Percentiles rank a stretch among this genome's conserved stretches.
These are phyloP conservation scores for Nemophila menziesii DNA, from an alignment of 257 asterid species.

Conservation along the genomic window DNA sequence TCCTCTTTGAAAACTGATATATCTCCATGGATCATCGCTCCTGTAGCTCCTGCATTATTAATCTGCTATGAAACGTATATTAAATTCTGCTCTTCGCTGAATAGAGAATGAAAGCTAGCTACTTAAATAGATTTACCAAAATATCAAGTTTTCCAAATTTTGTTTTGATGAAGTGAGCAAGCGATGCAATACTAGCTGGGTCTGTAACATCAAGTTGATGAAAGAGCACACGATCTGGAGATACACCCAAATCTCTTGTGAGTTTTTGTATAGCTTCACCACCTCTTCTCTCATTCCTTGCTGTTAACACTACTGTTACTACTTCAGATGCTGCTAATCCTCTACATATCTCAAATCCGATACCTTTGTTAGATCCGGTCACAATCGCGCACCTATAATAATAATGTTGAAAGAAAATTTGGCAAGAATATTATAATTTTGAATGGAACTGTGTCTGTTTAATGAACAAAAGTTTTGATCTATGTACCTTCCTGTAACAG, in stretches of 20 bases:
- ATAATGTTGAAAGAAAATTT: too few species aligned
- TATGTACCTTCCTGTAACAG: too few species aligned
- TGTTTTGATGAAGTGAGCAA: constrained; percentile 22
- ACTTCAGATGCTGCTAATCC: constrained; percentile 33
- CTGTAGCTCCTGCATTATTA: neutral
- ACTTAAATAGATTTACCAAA: too few species aligned
- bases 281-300: constrained; percentile 34
- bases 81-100: too few species aligned
- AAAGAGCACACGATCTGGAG: constrained; percentile 20
- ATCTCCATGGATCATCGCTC: constrained; percentile 14
- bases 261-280: constrained; percentile 30
- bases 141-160: constrained; percentile 33
- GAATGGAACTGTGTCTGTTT: too few species aligned
- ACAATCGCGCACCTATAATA: too few species aligned
- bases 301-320: constrained; percentile 26
- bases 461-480: too few species aligned
- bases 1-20: constrained; percentile 3
- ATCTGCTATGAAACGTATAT: too few species aligned
- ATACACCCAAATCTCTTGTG: constrained; percentile 12
- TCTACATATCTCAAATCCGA: constrained; percentile 32
- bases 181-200: constrained; percentile 18
- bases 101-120: too few species aligned
- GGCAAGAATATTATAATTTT: too few species aligned
- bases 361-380: too few species aligned
- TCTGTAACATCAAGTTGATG: constrained; percentile 24